Evolutionary conservation across 108 stramenopile genomes (phyloP), one percentile per base, ranked within the genome.

Genomic region (Cyclotella sp.): DNA sequence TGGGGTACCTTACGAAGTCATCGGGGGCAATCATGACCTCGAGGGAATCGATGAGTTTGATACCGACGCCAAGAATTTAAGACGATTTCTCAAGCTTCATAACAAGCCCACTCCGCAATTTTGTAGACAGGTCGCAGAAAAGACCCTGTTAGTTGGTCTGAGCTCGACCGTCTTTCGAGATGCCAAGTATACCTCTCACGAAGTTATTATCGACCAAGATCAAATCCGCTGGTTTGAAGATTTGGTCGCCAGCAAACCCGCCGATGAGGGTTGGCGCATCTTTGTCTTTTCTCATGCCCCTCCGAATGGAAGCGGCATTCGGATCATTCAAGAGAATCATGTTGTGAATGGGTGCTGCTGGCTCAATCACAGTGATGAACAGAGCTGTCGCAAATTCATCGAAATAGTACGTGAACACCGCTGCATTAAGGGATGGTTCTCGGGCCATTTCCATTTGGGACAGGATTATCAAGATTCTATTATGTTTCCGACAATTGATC

Each of bases 251-350:
- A 72, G 54, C 9, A 87, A 95, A 72, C 93, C 94, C 0, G 87
- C 84, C 29, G 78, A 83, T 11, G 95, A 98, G 9, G 97, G 96
- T 2, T 98, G 97, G 97, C 89, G 87, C 49, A 88, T 98, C 18
- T 84, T 97, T 57, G 96, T 97, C n/a, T 97, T 97, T 75, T 82
- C 95, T 0, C 98, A 98, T 77, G 98, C 98, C 14, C 98, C 98
- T 1, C 90, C 91, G 14, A 96, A 90, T 62, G 98, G 98, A 10
- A 70, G 72, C n/a, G 95, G 95, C 0, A 82, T 98, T 21, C 81
- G 98, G 5, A 95, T 97, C 16, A 73, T 98, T 49, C 98, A 98
- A 80, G 84, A 89, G 30, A 86, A 84, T 63, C 95, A 96, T 72
- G 91, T 96, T 22, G 84, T 86, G 21, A 96, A 96, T 66, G 95